These are phyloP conservation scores for Tylopilus plumbeoviolaceoides DNA, from an alignment of 768 basidiomycete species.

Conservation along the genomic window DNA sequence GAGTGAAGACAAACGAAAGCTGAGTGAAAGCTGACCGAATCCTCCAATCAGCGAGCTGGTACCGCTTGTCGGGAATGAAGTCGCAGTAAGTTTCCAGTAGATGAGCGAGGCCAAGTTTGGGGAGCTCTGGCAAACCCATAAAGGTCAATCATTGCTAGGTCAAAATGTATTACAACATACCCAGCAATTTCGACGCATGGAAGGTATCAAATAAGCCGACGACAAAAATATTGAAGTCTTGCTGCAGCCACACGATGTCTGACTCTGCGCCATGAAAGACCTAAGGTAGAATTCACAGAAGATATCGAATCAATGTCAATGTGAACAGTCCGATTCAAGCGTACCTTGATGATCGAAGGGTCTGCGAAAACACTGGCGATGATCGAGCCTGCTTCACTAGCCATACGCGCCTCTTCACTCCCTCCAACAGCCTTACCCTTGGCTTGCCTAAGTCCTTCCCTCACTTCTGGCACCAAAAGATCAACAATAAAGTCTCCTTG, in stretches of 20 bases:
- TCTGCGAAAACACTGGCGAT: constrained; percentile 56
- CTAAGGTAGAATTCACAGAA: constrained; percentile 33
- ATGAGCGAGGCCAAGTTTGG: constrained; percentile 77
- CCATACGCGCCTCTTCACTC: constrained; percentile 15
- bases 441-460: constrained; percentile 68
- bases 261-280: constrained; percentile 94
- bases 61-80: constrained; percentile 89
- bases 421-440: constrained; percentile 35
- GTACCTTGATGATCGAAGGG: constrained; percentile 79
- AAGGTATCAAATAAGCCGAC: constrained; percentile 98
- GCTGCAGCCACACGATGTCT: constrained; percentile 95
- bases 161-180: constrained; percentile 32
- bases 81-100: constrained; percentile 87
- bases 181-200: constrained; percentile 85
- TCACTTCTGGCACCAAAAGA: constrained; percentile 53
- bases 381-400: constrained; percentile 45
- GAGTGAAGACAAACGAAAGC: not conserved
- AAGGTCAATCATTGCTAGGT: not conserved
- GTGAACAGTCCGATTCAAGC: constrained; percentile 11
- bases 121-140: constrained; percentile 53
- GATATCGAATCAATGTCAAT: not conserved
- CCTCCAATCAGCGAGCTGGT: constrained; percentile 97
- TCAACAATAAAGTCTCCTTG: constrained; percentile 88
- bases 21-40: constrained; percentile 53
- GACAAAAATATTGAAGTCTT: constrained; percentile 90